Conservation (phyloP, 2,329 filamentous ascomycete genomes). For the Phialocephala sp. region DNA sequence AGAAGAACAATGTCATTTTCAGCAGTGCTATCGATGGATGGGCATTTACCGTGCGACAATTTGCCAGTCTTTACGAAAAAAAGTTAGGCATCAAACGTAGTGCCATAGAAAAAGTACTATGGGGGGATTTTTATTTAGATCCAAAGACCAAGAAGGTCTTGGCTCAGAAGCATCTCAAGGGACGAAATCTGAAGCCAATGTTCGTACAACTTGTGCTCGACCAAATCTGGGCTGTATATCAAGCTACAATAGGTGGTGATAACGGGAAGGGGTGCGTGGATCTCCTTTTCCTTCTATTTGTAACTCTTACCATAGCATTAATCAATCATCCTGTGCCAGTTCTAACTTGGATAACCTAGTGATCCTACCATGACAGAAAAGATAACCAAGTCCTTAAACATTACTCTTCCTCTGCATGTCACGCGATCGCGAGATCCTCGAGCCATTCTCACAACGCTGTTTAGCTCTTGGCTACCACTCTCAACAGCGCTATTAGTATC, state of each 20-base stretch:
- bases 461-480: slow-evolving; percentile 87
- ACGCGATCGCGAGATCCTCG: slow-evolving; percentile 83
- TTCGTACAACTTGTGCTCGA: slow-evolving; percentile 97
- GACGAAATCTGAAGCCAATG: slow-evolving; percentile 89
- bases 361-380: slow-evolving; percentile 86
- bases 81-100: slow-evolving; percentile 94
- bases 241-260: slow-evolving; percentile 83
- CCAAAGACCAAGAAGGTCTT: slow-evolving; percentile 96
- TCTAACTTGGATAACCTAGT: slow-evolving; percentile 50
- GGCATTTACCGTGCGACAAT: slow-evolving; percentile 96
- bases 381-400: slow-evolving; percentile 88
- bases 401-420: slow-evolving; percentile 85
- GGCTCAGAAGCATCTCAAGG: slow-evolving; percentile 89
- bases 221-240: slow-evolving; percentile 94
- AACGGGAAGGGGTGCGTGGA: slow-evolving; percentile 76
- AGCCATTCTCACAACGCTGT: slow-evolving; percentile 83
- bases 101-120: slow-evolving; percentile 89
- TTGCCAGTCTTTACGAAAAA: slow-evolving; percentile 91
- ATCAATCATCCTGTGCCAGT: slow-evolving; percentile 19
- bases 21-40: slow-evolving; percentile 98
- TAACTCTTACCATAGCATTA: slow-evolving; percentile 27
- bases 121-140: slow-evolving; percentile 96
- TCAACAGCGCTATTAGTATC: slow-evolving; percentile 93
- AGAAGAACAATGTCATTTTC: slow-evolving; percentile 99
- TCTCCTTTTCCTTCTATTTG: slow-evolving; percentile 45